Conservation (phyloP, 768 basidiomycete genomes). For the Polyporus arcularius region DNA sequence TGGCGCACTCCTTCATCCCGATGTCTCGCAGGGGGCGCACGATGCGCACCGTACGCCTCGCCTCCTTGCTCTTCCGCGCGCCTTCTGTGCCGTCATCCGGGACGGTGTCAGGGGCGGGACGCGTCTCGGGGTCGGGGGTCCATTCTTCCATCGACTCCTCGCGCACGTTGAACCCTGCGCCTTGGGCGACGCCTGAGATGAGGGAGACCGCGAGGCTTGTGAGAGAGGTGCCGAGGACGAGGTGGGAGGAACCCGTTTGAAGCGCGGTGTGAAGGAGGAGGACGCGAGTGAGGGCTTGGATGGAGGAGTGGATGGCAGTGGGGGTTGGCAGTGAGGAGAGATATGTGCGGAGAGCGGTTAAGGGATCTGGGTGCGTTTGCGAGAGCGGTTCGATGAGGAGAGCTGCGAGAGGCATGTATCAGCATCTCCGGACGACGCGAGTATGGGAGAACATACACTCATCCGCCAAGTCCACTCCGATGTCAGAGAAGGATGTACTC, state of each 20-base stretch:
- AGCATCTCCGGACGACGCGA: not conserved
- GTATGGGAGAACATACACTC: constrained; percentile 43
- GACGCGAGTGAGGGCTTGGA: constrained; percentile 64
- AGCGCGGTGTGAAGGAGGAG: constrained; percentile 68
- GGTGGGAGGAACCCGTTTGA: constrained; percentile 63
- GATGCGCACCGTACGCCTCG: constrained; percentile 43
- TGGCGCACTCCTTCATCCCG: constrained; percentile 76
- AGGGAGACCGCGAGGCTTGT: constrained; percentile 75
- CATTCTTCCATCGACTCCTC: constrained; percentile 78
- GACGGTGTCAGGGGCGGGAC: not conserved
- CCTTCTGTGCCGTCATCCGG: not conserved
- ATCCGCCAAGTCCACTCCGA: constrained; percentile 50
- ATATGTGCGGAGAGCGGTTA: constrained; percentile 46
- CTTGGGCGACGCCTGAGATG: constrained; percentile 74
- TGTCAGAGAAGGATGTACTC: constrained; percentile 13
- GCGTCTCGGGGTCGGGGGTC: constrained; percentile 34
- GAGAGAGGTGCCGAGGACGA: constrained; percentile 78
- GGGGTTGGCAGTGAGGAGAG: constrained; percentile 71
- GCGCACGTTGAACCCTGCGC: constrained; percentile 68
- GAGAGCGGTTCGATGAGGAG: constrained; percentile 23
- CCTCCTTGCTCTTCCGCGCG: constrained; percentile 7
- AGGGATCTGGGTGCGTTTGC: constrained; percentile 22
- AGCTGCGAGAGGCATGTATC: constrained; percentile 18
- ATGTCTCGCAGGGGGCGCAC: constrained; percentile 72
- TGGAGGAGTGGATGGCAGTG: constrained; percentile 62